Percentiles rank a stretch among this genome's conserved stretches.
Evolutionary conservation across 768 basidiomycete genomes (phyloP).

Genomic region (Gymnopilus junonius): DNA sequence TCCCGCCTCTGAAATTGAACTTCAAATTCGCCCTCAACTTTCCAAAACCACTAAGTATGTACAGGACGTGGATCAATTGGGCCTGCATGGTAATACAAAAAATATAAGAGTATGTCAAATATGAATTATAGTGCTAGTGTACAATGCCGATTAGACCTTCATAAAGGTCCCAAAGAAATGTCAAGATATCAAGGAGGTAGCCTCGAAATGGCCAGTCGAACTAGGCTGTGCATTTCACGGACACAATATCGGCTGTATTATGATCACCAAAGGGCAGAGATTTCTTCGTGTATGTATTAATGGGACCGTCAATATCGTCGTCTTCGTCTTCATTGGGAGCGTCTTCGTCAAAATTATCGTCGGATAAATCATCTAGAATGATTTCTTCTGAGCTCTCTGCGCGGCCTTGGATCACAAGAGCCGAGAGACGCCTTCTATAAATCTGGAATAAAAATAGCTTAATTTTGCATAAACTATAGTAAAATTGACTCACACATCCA

Average conservation of each 20-base stretch:
- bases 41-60: too few relatives aligned
- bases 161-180: background rate
- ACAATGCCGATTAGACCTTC: background rate
- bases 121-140: background rate
- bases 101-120: background rate
- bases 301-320: conserved; percentile 22
- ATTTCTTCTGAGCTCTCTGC: conserved; percentile 2
- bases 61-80: too few relatives aligned
- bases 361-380: conserved; percentile 9
- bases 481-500: conserved; percentile 71
- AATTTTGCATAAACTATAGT: background rate
- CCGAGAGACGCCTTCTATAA: conserved; percentile 66
- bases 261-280: conserved; percentile 58
- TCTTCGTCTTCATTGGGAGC: conserved; percentile 24
- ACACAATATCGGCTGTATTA: conserved; percentile 51
- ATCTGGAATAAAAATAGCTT: conserved; percentile 35
- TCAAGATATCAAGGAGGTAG: background rate
- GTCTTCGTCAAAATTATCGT: conserved; percentile 20
- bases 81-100: background rate
- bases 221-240: conserved; percentile 49
- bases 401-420: conserved; percentile 58
- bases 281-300: conserved; percentile 15
- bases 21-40: too few relatives aligned
- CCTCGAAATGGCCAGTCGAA: background rate
- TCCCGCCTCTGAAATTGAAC: too few relatives aligned